Evolutionary conservation across 2,329 filamentous ascomycete genomes (phyloP), one percentile per base, ranked within the genome.

Genomic region (Calycina herbarum): DNA sequence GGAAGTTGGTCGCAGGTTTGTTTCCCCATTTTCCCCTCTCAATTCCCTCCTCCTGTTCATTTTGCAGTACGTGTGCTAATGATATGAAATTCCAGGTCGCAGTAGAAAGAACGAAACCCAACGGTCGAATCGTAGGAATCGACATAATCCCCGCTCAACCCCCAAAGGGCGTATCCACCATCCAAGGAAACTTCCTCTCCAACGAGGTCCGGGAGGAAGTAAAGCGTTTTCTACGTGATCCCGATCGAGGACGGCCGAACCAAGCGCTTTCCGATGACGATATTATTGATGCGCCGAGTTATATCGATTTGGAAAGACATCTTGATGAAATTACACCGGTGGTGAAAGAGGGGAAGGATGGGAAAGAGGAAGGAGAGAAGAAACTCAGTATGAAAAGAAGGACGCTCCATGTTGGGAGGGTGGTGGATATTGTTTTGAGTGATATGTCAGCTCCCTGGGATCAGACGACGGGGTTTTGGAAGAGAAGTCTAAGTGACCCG

Each of bases 361-460:
- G 59, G 60, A 74, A 76, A 56, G 73, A 76, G 13, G 78, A 80
- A 61, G 71, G 78, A 40, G 77, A 77, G 65, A 69, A 76, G 57
- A 54, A 24, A 54, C 20, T 54, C n/a, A 54, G 20, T 27, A 11
- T 54, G 48, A 54, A 54, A 27, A 54, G 48, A 27, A 54, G 48
- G 20, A 54, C 48, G 20, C 20, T 27, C 20, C 48, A 54, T 54
- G 20, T 54, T 24, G 84, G 84, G 68, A 84, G 85, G 74, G 86
- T 86, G 75, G 94, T 97, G 70, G 92, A 98, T 80, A 87, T 99
- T 76, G 92, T 99, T 77, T 82, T 99, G 77, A 97, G 93, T 87
- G 95, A 99, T 86, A 99, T 99, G 95, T 99, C 89, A 87, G 94
- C 85, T 85, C 94, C 95, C 90, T 97, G 93, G 93, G 84, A 88